A percentile compares a stretch with the other conserved stretches of the same genome.
Conservation (phyloP, 768 basidiomycete genomes). For the Tylopilus rubrobrunneus region DNA sequence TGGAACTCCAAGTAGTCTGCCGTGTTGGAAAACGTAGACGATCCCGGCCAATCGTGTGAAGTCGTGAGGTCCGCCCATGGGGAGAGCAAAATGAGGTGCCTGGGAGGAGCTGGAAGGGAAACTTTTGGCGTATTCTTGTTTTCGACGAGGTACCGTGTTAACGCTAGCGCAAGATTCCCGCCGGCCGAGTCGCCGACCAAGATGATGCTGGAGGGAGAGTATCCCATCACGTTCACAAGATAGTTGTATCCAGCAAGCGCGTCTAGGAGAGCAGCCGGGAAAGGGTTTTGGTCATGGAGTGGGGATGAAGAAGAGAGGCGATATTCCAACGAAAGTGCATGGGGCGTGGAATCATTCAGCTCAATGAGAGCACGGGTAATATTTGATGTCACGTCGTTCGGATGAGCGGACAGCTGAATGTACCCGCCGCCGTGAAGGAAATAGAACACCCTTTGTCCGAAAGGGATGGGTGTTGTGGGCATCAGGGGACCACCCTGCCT, state of each 20-base stretch:
- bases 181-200: slow-evolving; percentile 76
- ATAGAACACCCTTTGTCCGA: slow-evolving; percentile 57
- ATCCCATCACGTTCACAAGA: slow-evolving; percentile 54
- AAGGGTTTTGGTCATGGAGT: slow-evolving; percentile 46
- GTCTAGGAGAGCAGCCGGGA: slow-evolving; percentile 75
- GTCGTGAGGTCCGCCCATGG: slow-evolving; percentile 50
- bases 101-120: slow-evolving; percentile 42
- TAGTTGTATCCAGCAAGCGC: slow-evolving; percentile 71
- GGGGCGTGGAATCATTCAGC: slow-evolving; percentile 40
- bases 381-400: slow-evolving; percentile 42
- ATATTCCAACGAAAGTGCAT: slow-evolving; percentile 67
- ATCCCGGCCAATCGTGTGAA: slow-evolving; percentile 37
- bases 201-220: slow-evolving; percentile 58
- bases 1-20: slow-evolving; percentile 24
- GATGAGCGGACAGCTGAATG: slow-evolving; percentile 51
- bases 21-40: slow-evolving; percentile 37
- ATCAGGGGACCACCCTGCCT: slow-evolving; percentile 35
- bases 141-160: slow-evolving; percentile 59
- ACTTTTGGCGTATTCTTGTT: slow-evolving; percentile 30
- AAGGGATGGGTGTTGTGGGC: slow-evolving; percentile 34
- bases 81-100: slow-evolving; percentile 49
- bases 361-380: slow-evolving; percentile 48
- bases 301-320: slow-evolving; percentile 52
- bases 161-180: slow-evolving; percentile 63
- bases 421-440: slow-evolving; percentile 65